Percentiles rank a stretch among this genome's conserved stretches.
phyloP scores from a whole-genome alignment of 2,329 filamentous ascomycete species.

The Metarhizium sp. region DNA sequence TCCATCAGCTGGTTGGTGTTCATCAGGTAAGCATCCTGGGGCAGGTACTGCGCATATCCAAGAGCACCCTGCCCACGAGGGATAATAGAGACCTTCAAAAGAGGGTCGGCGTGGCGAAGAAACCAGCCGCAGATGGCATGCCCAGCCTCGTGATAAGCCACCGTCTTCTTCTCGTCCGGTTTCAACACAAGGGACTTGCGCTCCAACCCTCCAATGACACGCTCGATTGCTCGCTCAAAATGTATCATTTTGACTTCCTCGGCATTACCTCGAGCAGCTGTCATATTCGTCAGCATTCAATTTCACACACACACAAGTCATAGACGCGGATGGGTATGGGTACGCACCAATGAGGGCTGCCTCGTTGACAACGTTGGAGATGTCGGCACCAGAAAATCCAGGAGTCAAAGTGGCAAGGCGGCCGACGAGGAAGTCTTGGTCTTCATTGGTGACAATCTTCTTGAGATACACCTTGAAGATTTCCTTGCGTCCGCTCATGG shows the following conservation, averaged over 20 bases:
- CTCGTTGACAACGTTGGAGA: conserved; percentile 97
- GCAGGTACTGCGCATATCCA: conserved; percentile 96
- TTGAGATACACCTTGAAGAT: conserved; percentile 92
- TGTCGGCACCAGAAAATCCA: conserved; percentile 94
- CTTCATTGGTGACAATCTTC: conserved; percentile 90
- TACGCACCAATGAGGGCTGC: conserved; percentile 83
- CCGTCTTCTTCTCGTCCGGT: conserved; percentile 88
- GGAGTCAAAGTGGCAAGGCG: conserved; percentile 87
- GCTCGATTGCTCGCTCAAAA: conserved; percentile 96
- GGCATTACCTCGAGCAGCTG: conserved; percentile 76
- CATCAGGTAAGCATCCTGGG: conserved; percentile 90
- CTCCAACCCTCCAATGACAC: conserved; percentile 91
- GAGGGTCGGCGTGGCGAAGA: conserved; percentile 89
- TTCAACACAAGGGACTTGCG: conserved; percentile 93
- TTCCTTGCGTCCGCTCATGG: conserved; percentile 91
- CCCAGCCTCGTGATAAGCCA: conserved; percentile 96
- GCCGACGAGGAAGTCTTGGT: conserved; percentile 79
- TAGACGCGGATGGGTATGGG: conserved; percentile 18
- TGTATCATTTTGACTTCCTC: conserved; percentile 77
- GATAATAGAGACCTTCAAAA: conserved; percentile 98
- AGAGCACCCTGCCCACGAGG: conserved; percentile 88
- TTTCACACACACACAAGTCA: not conserved
- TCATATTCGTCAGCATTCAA: conserved; percentile 10
- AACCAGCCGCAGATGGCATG: conserved; percentile 99
- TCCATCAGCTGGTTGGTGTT: conserved; percentile 94